Percentiles rank a stretch among this genome's conserved stretches.
Conservation (phyloP, 2,329 filamentous ascomycete genomes). For the Ciborinia camelliae region DNA sequence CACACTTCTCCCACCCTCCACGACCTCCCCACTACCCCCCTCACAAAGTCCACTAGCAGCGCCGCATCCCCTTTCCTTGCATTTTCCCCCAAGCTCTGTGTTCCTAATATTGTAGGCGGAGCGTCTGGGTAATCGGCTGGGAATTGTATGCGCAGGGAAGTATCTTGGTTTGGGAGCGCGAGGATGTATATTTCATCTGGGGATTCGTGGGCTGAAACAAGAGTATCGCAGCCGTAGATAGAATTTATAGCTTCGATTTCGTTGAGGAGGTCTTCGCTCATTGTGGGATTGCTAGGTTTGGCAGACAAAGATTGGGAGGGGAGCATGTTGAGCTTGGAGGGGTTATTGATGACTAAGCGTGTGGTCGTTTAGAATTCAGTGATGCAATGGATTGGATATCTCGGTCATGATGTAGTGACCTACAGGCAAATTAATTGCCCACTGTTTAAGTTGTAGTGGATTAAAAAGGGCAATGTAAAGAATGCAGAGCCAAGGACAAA, state of each 20-base stretch:
- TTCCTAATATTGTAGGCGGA: constrained; percentile 71
- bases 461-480: neutral
- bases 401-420: neutral
- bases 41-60: constrained; percentile 65
- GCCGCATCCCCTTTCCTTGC: constrained; percentile 69
- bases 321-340: neutral
- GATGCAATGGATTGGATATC: neutral
- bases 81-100: constrained; percentile 69
- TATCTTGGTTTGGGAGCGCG: constrained; percentile 57
- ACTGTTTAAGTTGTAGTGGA: too few relatives aligned
- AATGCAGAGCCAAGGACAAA: neutral
- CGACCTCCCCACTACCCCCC: constrained; percentile 61
- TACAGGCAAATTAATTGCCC: too few relatives aligned
- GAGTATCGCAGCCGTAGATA: constrained; percentile 70
- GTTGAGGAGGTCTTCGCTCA: constrained; percentile 53
- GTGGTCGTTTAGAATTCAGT: neutral
- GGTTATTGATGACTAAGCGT: neutral
- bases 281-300: constrained; percentile 19
- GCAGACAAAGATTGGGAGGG: neutral
- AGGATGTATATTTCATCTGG: constrained; percentile 54
- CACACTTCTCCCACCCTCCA: constrained; percentile 76
- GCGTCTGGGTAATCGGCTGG: constrained; percentile 69
- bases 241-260: constrained; percentile 81
- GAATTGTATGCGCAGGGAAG: constrained; percentile 64
- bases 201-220: constrained; percentile 43